Evolutionary conservation across 225 moss, liverwort and hornwort genomes (phyloP).

Genomic region (Ulota crispa): DNA sequence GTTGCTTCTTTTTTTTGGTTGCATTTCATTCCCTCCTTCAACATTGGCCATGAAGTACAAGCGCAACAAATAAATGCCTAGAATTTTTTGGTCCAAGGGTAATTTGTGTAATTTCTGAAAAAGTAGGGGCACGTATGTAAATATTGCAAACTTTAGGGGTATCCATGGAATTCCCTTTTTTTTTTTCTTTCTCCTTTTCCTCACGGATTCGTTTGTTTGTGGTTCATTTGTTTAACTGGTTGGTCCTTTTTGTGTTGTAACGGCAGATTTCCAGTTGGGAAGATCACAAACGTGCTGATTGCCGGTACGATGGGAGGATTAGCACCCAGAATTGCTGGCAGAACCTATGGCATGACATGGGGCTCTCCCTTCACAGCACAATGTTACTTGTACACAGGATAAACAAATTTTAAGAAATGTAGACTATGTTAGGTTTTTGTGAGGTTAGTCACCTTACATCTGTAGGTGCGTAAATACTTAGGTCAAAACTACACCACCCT

Average conservation of each 20-base stretch:
- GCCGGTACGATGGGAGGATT: slow-evolving; percentile 46
- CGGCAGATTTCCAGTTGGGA: slow-evolving; percentile 45
- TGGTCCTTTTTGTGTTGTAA: slow-evolving; percentile 3
- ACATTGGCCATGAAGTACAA: too few species aligned
- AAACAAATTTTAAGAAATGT: not conserved
- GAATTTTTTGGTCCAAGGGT: too few species aligned
- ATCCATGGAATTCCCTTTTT: not conserved
- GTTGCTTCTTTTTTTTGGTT: too few species aligned
- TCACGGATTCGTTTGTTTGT: not conserved
- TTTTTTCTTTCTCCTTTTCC: not conserved
- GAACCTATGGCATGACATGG: slow-evolving; percentile 44
- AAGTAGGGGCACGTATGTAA: too few species aligned
- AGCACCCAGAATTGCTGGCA: slow-evolving; percentile 37
- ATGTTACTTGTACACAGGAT: slow-evolving; percentile 27
- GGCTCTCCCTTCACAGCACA: slow-evolving; percentile 48
- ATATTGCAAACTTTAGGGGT: too few species aligned
- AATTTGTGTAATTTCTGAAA: too few species aligned
- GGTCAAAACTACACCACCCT: slow-evolving; percentile 29
- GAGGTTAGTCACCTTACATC: not conserved
- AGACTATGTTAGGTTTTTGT: not conserved
- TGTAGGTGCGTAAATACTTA: slow-evolving; percentile 5
- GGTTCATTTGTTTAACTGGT: not conserved
- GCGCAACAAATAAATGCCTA: too few species aligned
- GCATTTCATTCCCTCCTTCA: too few species aligned
- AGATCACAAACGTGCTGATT: slow-evolving; percentile 30